Evolutionary conservation across 345 rosid genomes (phyloP), one percentile per base, ranked within the genome.

Genomic region (Fremontodendron californicum): DNA sequence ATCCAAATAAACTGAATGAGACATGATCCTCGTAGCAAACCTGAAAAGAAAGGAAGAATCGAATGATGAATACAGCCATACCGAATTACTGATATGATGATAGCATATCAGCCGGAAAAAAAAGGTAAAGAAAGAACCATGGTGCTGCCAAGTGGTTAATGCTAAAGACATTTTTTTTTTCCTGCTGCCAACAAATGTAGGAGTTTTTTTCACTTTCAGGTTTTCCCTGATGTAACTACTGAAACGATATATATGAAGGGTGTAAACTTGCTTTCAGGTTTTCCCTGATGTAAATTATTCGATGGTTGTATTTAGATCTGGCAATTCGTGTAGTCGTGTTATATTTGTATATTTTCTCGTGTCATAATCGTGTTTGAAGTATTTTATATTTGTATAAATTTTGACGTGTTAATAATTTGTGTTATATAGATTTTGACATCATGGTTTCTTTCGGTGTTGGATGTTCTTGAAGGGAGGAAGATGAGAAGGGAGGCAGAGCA

Each of bases 1-100:
- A 77, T 81, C 81, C 70, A 77, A 25, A 75, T 61, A 16, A 77
- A 51, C 76, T 60, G 77, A 73, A 80, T 31, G 73, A 71, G 62
- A 70, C 68, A 35, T 71, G 71, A 54, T 80, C 83, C 80, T 63
- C n/a, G 40, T 65, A 64, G 62, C 81, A 46, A 74, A 42, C 67
- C 64, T 31, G 64, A 48, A 51, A 77, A 82, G 6, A 21, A 54
- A 52, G 68, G 35, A 46, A 73, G 35, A 74, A 65, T 46, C 49
- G 40, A 63, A 69, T 11, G 58, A 60, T 40, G 3, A 6, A 2
- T n/a, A 66, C 23, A 37, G 69, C 25, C 25, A 67, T 18, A 64
- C 45, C 69, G 39, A 52, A 52, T n/a, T 52, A n/a, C 25, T 57
- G 33, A 15, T 4, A 49, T 18, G 54, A 57, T 25, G 29, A 11